phyloP scores from a whole-genome alignment of 2,329 filamentous ascomycete genomes.

The Stemphylium vesicarium region DNA sequence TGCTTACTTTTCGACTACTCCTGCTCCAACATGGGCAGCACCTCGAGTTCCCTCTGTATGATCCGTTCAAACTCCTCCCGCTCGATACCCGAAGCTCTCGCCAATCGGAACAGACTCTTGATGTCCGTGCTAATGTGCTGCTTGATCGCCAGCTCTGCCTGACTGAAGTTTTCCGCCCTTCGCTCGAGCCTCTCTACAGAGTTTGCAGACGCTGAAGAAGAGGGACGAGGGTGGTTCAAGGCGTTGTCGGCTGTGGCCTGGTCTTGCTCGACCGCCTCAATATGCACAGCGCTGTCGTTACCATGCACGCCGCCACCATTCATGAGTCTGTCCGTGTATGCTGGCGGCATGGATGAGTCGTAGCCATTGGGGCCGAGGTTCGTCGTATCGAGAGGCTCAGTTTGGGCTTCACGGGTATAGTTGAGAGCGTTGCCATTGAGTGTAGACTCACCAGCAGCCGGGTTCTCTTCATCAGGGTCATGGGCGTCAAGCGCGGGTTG shows the following conservation, averaged over 20 bases:
- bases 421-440: constrained; percentile 60
- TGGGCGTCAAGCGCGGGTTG: constrained; percentile 82
- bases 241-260: constrained; percentile 33
- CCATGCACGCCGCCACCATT: constrained; percentile 4
- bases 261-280: constrained; percentile 30
- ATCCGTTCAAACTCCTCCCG: constrained; percentile 76
- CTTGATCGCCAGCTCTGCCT: constrained; percentile 75
- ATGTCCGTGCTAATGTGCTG: constrained; percentile 80
- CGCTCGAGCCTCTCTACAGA: constrained; percentile 66
- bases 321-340: constrained; percentile 16
- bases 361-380: constrained; percentile 40
- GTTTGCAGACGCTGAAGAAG: constrained; percentile 52
- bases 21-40: constrained; percentile 72
- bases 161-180: constrained; percentile 63
- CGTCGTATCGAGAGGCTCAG: constrained; percentile 52
- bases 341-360: constrained; percentile 41
- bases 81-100: constrained; percentile 73
- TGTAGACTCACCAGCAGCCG: constrained; percentile 57
- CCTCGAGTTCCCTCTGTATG: constrained; percentile 73
- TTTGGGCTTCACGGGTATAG: constrained; percentile 50
- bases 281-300: constrained; percentile 29
- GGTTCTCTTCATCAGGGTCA: constrained; percentile 73
- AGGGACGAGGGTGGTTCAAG: constrained; percentile 44
- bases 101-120: constrained; percentile 76
- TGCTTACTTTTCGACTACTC: constrained; percentile 37